Base-by-base conservation (phyloP, 1,284 basidiomycete genomes). In the Porogramme epimiltina region DNA sequence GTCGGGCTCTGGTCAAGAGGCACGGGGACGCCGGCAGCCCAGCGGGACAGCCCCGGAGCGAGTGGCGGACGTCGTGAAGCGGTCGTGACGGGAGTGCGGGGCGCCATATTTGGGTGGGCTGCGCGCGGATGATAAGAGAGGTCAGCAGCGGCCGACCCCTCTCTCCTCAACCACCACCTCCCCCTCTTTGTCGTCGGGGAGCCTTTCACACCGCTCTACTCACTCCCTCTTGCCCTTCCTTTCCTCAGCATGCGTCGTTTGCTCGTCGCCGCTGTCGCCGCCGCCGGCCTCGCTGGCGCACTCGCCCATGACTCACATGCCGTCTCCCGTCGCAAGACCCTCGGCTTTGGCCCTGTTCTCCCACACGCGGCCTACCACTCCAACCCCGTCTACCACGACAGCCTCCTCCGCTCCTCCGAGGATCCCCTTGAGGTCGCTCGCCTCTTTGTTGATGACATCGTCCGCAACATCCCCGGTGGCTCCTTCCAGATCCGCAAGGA, bases 341-440 rank as follows among this genome's bases (percentile, higher is more conserved):
- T 93, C 43, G 82, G 84, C 11, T 94, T 93, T 66, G 91, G 91
- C 16, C 89, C 91, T 15, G 70, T 77, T 18, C 86, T 85, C 59
- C 80, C 85, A 10, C 87, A 92, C 66, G 84, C 89, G 5, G 78
- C 79, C 33, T 93, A 87, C 72, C 71, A 77, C 51, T 72, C 82
- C n/a, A 74, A 69, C 56, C 79, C 77, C 10, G 72, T 76, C 56
- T 70, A 75, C 59, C 70, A 78, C 46, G 58, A 71, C 28, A 71
- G 69, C 59, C 62, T 70, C 69, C 9, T 68, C 72, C 64, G 69
- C 47, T 52, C 67, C 10, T 59, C 70, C 22, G 64, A 70, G 24
- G 77, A 84, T 61, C 82, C 87, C 13, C 69, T 76, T 34, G 76
- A 80, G 16, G 79, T 89, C 49, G 90, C 89, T 3, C 73, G 73